A percentile compares a stretch with the other conserved stretches of the same genome.
These are phyloP conservation scores for Candida methanosorbosa DNA, from an alignment of 805 yeast species.

Conservation along the genomic window DNA sequence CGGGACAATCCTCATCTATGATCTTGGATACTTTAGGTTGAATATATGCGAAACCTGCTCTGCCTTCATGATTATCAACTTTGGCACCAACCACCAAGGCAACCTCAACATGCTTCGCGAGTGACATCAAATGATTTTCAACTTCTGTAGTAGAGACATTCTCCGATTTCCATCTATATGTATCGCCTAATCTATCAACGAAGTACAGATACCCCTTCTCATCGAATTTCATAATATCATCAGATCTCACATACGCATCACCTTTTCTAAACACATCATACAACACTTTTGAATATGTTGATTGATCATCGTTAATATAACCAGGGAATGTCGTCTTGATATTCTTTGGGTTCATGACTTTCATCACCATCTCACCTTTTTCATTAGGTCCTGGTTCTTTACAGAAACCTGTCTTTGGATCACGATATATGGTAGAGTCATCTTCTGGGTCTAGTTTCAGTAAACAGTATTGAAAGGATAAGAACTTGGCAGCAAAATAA, in stretches of 20 bases:
- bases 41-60: slow-evolving; percentile 82
- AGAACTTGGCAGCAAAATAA: slow-evolving; percentile 58
- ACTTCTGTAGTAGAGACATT: slow-evolving; percentile 85
- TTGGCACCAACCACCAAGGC: slow-evolving; percentile 72
- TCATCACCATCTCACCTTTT: slow-evolving; percentile 78
- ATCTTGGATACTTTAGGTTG: slow-evolving; percentile 29
- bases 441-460: slow-evolving; percentile 72
- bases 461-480: slow-evolving; percentile 43
- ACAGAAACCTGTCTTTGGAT: slow-evolving; percentile 55
- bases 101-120: slow-evolving; percentile 35
- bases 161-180: slow-evolving; percentile 88
- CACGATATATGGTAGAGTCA: slow-evolving; percentile 56
- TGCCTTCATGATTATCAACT: slow-evolving; percentile 77
- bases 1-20: slow-evolving; percentile 6
- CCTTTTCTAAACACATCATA: slow-evolving; percentile 66
- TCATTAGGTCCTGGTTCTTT: slow-evolving; percentile 40
- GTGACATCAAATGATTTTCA: slow-evolving; percentile 52
- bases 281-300: slow-evolving; percentile 59
- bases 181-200: slow-evolving; percentile 83
- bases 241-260: slow-evolving; percentile 79
- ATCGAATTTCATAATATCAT: slow-evolving; percentile 65
- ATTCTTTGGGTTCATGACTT: slow-evolving; percentile 42
- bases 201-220: slow-evolving; percentile 58
- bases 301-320: slow-evolving; percentile 62
- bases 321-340: slow-evolving; percentile 72